phyloP scores from a whole-genome alignment of 1,284 basidiomycete species.

The Puccinia coronata region DNA sequence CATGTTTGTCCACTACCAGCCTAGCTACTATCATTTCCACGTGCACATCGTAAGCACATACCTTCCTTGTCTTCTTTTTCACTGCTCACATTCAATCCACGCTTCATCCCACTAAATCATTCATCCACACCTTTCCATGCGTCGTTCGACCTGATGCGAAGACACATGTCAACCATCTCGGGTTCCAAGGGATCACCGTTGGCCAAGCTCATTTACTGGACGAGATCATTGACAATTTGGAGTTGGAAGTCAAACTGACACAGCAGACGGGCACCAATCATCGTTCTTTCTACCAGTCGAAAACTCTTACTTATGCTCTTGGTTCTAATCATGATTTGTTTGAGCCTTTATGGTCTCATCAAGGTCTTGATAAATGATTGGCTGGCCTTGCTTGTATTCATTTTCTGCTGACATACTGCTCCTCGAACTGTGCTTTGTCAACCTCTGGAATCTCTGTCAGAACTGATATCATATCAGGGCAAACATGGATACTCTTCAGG shows the following conservation, averaged over 20 bases:
- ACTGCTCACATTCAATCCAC: constrained; percentile 60
- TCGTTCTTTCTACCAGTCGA: constrained; percentile 9
- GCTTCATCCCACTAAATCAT: too few relatives aligned
- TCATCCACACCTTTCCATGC: too few relatives aligned
- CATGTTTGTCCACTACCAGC: constrained; percentile 66
- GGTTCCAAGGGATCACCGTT: constrained; percentile 62
- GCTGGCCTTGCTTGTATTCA: neutral
- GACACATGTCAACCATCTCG: constrained; percentile 64
- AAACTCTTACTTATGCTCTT: constrained; percentile 28
- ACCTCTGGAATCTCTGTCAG: too few relatives aligned
- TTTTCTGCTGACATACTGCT: too few relatives aligned
- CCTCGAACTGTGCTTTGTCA: too few relatives aligned
- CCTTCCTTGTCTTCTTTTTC: neutral
- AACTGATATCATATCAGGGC: too few relatives aligned
- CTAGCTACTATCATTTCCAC: constrained; percentile 75
- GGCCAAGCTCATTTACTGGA: constrained; percentile 92
- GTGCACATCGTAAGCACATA: constrained; percentile 77
- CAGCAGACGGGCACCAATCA: neutral
- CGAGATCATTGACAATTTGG: constrained; percentile 68
- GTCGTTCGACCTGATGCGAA: constrained; percentile 52
- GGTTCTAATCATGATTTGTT: constrained; percentile 33
- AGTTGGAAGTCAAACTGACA: neutral
- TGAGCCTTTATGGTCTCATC: constrained; percentile 27
- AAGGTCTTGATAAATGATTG: neutral
- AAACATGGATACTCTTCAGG: too few relatives aligned